Evolutionary conservation across 1,284 basidiomycete genomes (phyloP).

Genomic region (Trametes versicolor): DNA sequence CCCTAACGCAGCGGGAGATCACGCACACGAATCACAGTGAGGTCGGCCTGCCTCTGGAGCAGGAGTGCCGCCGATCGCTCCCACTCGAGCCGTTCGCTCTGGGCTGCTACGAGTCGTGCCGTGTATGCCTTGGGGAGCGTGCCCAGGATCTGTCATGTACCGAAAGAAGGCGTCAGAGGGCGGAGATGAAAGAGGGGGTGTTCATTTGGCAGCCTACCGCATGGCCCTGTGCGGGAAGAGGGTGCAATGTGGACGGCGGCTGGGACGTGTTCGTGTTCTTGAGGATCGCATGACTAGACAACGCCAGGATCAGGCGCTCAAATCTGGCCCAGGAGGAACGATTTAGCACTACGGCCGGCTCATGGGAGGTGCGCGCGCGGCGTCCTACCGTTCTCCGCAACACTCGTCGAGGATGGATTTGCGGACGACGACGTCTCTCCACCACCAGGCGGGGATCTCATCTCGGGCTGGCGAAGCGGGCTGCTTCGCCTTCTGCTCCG

Average conservation of each 20-base stretch:
- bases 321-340: conserved; percentile 48
- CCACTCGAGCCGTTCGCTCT: conserved; percentile 39
- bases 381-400: conserved; percentile 55
- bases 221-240: conserved; percentile 15
- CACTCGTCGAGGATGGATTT: conserved; percentile 65
- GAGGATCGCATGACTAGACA: conserved; percentile 60
- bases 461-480: conserved; percentile 14
- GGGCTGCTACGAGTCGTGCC: conserved; percentile 34
- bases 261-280: conserved; percentile 37
- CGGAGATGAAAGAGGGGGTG: conserved; percentile 31
- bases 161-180: conserved; percentile 7
- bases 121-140: conserved; percentile 36
- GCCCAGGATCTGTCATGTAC: conserved; percentile 14
- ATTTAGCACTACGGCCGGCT: conserved; percentile 6
- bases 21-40: conserved; percentile 38
- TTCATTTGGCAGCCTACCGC: conserved; percentile 26
- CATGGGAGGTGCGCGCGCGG: conserved; percentile 10
- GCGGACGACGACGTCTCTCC: conserved; percentile 62
- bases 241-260: conserved; percentile 25
- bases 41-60: conserved; percentile 33
- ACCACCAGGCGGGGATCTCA: conserved; percentile 52
- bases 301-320: conserved; percentile 56
- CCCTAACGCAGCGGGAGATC: background rate
- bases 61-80: conserved; percentile 41
- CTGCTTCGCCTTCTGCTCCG: conserved; percentile 28